Evolutionary conservation across 805 yeast species (phyloP), one percentile per base, ranked within the genome.

Genomic region (Candida andamanensis): DNA sequence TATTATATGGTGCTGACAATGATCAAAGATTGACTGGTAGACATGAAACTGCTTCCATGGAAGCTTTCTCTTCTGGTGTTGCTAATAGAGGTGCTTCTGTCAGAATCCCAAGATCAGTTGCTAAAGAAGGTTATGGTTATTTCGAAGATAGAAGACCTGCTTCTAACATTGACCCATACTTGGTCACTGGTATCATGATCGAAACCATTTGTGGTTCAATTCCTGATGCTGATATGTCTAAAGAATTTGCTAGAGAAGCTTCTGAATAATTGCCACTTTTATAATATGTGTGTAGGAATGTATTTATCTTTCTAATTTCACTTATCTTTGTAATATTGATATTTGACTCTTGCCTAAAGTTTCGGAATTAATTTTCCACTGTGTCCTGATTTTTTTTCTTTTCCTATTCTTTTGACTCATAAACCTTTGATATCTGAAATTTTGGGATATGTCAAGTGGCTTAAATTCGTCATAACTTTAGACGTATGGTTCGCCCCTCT

Each of bases 131-230:
- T 41, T 85, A 68, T 69, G 98, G 98, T 40, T 92, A 92, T 80
- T 90, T 92, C 56, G 98, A 92, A 77, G 98, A 92, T 72, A 85
- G 98, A 76, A 86, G 98, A 75, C 98, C 98, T 39, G 98, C 98
- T 48, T 89, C 97, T 43, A 92, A 92, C 82, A 92, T 92, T 54
- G 98, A 92, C 68, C 97, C 98, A 49, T 92, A 92, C 74, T 78
- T 90, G 66, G 97, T 92, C 46, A 89, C 97, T 36, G 98, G 97
- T 76, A 87, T 92, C 62, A 85, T 92, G 80, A 83, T 83, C 52
- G 98, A 92, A 76, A 90, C 97, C 49, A 80, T 92, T 47, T 84
- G 89, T 62, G 97, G 97, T 64, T 76, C 90, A 33, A 84, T 89
- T 54, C 86, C 92, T 43, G 94, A 85, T 56, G 95, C 95, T 59